phyloP scores from a whole-genome alignment of 345 rosid genomes.

The Citrus trifoliata region DNA sequence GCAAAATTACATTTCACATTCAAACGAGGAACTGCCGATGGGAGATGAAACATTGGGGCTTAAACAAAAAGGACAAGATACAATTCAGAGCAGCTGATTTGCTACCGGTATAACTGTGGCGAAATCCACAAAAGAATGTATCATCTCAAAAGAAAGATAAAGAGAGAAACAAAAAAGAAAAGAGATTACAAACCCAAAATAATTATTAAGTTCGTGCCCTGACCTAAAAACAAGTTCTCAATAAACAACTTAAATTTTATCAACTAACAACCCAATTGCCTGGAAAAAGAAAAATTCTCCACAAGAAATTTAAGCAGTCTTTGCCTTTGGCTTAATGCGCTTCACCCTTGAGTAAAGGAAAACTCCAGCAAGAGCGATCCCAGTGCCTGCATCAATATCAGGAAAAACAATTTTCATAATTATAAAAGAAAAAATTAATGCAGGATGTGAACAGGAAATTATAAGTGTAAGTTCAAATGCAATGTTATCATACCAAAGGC shows the following conservation, averaged over 20 bases:
- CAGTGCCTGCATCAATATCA: slow-evolving; percentile 64
- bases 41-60: not conserved
- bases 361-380: slow-evolving; percentile 90
- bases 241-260: not conserved
- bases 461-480: not conserved
- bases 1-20: not conserved
- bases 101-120: slow-evolving; percentile 1
- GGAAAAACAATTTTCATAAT: not conserved
- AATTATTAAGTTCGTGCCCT: slow-evolving; percentile 4
- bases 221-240: slow-evolving; percentile 17
- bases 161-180: not conserved
- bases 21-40: not conserved
- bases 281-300: slow-evolving; percentile 12
- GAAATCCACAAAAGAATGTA: not conserved
- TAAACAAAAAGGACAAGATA: not conserved
- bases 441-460: not conserved
- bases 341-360: slow-evolving; percentile 95
- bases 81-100: not conserved
- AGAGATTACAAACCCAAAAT: not conserved
- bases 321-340: slow-evolving; percentile 82
- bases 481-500: slow-evolving; percentile 58
- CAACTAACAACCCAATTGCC: slow-evolving; percentile 1
- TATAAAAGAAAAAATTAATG: not conserved
- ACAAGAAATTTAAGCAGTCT: slow-evolving; percentile 44
- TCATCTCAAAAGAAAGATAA: not conserved